These are phyloP conservation scores for Cyberlindnera mrakii DNA, from an alignment of 805 yeast genomes.

Conservation along the genomic window DNA sequence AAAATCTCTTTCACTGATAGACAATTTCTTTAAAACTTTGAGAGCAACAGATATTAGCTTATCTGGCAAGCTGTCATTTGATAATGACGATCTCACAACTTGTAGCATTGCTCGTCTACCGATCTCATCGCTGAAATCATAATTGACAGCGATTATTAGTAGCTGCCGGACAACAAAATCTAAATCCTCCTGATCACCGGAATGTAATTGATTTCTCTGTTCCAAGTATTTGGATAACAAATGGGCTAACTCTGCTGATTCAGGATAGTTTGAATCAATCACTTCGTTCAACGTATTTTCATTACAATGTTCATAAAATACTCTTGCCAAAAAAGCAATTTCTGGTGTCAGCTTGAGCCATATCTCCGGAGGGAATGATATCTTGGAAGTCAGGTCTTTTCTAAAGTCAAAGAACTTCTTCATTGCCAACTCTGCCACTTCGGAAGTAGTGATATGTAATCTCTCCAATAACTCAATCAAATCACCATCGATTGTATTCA, in stretches of 20 bases:
- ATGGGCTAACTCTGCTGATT: conserved; percentile 63
- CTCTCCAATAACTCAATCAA: conserved; percentile 65
- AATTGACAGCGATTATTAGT: conserved; percentile 55
- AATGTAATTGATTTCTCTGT: conserved; percentile 30
- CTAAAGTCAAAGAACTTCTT: conserved; percentile 54
- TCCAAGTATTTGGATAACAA: conserved; percentile 51
- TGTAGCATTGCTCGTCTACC: conserved; percentile 76
- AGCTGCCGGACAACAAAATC: conserved; percentile 76
- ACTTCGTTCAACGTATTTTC: conserved; percentile 44
- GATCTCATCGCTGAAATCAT: conserved; percentile 85
- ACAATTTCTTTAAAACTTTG: conserved; percentile 60
- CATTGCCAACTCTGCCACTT: conserved; percentile 63
- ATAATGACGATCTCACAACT: conserved; percentile 51
- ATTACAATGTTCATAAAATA: conserved; percentile 59
- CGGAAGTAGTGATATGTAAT: conserved; percentile 62
- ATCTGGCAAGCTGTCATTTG: conserved; percentile 51
- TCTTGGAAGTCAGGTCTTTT: conserved; percentile 52
- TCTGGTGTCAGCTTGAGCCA: conserved; percentile 74
- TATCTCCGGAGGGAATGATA: conserved; percentile 56
- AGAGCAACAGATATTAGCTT: conserved; percentile 49
- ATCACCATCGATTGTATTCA: conserved; percentile 60
- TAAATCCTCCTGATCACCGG: conserved; percentile 46
- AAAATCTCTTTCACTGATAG: conserved; percentile 80
- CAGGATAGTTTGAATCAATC: conserved; percentile 72
- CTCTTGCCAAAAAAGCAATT: conserved; percentile 63